Conservation (phyloP, 208 protist species). For the Trypanosoma avium region DNA sequence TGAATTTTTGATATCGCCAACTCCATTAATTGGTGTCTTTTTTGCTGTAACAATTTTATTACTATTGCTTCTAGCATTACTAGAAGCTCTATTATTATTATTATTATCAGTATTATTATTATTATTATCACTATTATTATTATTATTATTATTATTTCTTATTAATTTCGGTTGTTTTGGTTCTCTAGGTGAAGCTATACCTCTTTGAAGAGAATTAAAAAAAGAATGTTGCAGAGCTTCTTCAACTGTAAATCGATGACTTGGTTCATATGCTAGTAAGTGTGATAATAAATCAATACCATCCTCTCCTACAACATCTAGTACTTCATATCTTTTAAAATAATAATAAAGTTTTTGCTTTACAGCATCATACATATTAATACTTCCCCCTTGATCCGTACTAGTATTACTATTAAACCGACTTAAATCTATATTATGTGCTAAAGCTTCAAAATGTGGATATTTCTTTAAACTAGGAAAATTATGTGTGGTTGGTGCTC, state of each 20-base stretch:
- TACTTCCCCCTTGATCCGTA: not conserved
- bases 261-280: slow-evolving; percentile 63
- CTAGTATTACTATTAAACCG: not conserved
- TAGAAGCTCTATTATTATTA: not conserved
- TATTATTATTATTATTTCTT: not conserved
- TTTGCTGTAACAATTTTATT: no score
- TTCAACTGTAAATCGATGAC: slow-evolving; percentile 46
- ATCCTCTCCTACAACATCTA: slow-evolving; percentile 48
- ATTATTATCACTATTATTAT: no score
- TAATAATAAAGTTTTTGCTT: slow-evolving; percentile 13
- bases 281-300: slow-evolving; percentile 66
- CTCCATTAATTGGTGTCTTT: no score
- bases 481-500: slow-evolving; percentile 74
- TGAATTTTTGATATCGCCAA: no score
- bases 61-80: no score
- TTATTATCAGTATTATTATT: not conserved
- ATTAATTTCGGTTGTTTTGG: not conserved
- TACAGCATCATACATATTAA: not conserved
- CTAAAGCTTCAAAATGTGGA: slow-evolving; percentile 33
- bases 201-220: slow-evolving; percentile 26
- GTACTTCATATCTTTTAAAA: slow-evolving; percentile 23
- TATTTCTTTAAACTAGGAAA: slow-evolving; percentile 62
- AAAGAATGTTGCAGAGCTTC: slow-evolving; percentile 74
- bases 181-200: not conserved
- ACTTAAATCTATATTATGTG: not conserved